Base-by-base conservation (phyloP, 306 rosid species). In the Dryas drummondii region DNA sequence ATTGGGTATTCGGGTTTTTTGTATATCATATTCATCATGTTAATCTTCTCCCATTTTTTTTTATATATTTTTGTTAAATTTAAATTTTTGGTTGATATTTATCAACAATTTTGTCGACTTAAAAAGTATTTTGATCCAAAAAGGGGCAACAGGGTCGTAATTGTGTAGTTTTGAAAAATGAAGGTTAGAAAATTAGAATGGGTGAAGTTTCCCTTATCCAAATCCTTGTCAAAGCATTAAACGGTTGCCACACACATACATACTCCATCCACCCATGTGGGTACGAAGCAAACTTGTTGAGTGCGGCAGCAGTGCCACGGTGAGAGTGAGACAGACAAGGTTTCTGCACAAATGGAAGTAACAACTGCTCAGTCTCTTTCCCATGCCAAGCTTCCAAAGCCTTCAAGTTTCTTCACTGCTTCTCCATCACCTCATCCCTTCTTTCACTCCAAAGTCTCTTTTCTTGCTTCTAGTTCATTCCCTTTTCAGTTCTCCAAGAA, bases 281-380 rank as follows among this genome's bases (percentile, higher is more conserved):
- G 26, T 40, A 32, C 17, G 14, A 49, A 22, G 42, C 52, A 52
- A 14, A 8, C 9, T 46, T 46, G 49, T 46, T 46, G 5, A 46
- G 49, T 2, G 37, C 37, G 37, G 37, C 37, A 32, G 37, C 37
- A 32, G 37, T 32, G 37, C 37, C 37, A 32, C 37, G 37, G 37
- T 32, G 37, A 32, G 2, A 32, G 37, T 32, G 37, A 32, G 37
- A 32, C 44, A 52, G 6, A 12, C 63, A 50, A 47, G 40, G 65
- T 55, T 47, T 60, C 5, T 12, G 27, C 70, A 63, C 19, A 22
- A 79, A 92, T 92, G 97, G 92, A 88, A 85, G 42, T 58, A 76
- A 50, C 83, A 32, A 32, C 37, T 6, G 60, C 85, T 10, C 86
- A 78, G 50, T 76, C 87, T 61, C 68, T 90, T 71, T 78, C 78